These are phyloP conservation scores for Pleoardoris graminearum DNA, from an alignment of 2,329 filamentous ascomycete genomes.

Conservation along the genomic window DNA sequence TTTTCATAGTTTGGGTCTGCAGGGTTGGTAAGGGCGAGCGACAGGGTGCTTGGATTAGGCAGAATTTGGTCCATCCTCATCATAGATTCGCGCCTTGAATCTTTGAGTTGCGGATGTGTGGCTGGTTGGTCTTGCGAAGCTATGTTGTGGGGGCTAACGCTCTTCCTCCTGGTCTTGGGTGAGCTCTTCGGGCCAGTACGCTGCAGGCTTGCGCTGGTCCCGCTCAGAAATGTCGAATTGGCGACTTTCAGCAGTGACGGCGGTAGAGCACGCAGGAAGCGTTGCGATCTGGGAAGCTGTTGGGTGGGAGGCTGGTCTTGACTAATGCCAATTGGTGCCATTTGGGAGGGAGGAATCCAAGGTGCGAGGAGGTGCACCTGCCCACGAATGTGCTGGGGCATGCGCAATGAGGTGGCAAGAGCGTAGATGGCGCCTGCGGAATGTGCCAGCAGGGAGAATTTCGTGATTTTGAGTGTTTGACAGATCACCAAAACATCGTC, in stretches of 20 bases:
- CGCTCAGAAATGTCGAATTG: constrained; percentile 93
- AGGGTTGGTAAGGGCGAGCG: constrained; percentile 30
- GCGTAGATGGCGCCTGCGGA: constrained; percentile 98
- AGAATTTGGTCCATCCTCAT: constrained; percentile 55
- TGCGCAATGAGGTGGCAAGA: constrained; percentile 88
- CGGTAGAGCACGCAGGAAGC: constrained; percentile 85
- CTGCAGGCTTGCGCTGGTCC: constrained; percentile 79
- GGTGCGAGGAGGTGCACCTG: constrained; percentile 92
- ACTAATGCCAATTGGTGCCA: constrained; percentile 59
- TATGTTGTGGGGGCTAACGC: constrained; percentile 21
- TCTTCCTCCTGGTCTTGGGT: constrained; percentile 40
- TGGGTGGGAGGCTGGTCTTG: constrained; percentile 78
- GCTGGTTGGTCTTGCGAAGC: constrained; percentile 10
- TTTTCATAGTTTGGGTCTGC: constrained; percentile 37
- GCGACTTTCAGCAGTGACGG: constrained; percentile 90
- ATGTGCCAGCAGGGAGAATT: constrained; percentile 94
- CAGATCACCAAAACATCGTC: constrained; percentile 93
- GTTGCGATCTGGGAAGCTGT: constrained; percentile 87
- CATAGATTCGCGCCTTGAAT: constrained; percentile 51
- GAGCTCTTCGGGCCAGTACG: constrained; percentile 58
- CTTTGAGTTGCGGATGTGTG: constrained; percentile 25
- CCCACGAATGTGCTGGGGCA: constrained; percentile 93
- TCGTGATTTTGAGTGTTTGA: constrained; percentile 85
- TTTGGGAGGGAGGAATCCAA: constrained; percentile 84
- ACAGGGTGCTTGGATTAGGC: constrained; percentile 44